Conservation (phyloP, 352 stramenopile genomes). For the Phytophthora colocasiae region DNA sequence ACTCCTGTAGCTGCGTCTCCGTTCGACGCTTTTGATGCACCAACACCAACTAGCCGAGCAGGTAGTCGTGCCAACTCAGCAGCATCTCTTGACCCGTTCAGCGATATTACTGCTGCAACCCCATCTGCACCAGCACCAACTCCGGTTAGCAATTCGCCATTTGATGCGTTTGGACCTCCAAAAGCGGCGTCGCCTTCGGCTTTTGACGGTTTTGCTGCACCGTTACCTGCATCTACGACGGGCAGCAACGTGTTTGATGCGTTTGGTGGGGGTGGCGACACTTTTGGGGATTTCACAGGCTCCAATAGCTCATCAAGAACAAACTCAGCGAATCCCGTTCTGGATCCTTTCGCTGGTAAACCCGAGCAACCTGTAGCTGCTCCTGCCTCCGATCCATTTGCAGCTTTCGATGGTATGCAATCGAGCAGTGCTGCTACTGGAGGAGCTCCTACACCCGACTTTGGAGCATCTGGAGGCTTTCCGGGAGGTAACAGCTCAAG, state of each 20-base stretch:
- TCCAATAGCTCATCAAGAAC: constrained; percentile 37
- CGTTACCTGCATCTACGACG: constrained; percentile 26
- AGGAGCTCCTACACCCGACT: constrained; percentile 23
- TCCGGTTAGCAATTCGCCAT: constrained; percentile 39
- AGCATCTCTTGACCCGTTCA: constrained; percentile 51
- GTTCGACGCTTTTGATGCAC: constrained; percentile 47
- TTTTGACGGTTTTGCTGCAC: constrained; percentile 49
- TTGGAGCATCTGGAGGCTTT: constrained; percentile 24
- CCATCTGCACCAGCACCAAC: constrained; percentile 13
- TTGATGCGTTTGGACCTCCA: constrained; percentile 48
- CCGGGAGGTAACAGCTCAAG: constrained; percentile 13
- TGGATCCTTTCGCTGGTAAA: constrained; percentile 38
- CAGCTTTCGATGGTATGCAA: constrained; percentile 69
- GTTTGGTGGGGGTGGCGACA: constrained; percentile 42
- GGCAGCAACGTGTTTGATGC: constrained; percentile 42
- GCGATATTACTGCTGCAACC: constrained; percentile 27
- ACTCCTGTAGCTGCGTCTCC: constrained; percentile 35
- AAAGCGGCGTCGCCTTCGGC: constrained; percentile 18
- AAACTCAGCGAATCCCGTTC: constrained; percentile 39
- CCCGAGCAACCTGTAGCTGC: constrained; percentile 19
- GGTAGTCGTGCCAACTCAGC: constrained; percentile 24
- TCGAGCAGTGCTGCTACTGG: constrained; percentile 11
- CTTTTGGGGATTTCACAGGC: constrained; percentile 43
- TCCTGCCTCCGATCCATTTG: constrained; percentile 57
- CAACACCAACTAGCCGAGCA: constrained; percentile 33